Conservation (phyloP, 495 filamentous ascomycete genomes). For the Penicillium simplicissimum region DNA sequence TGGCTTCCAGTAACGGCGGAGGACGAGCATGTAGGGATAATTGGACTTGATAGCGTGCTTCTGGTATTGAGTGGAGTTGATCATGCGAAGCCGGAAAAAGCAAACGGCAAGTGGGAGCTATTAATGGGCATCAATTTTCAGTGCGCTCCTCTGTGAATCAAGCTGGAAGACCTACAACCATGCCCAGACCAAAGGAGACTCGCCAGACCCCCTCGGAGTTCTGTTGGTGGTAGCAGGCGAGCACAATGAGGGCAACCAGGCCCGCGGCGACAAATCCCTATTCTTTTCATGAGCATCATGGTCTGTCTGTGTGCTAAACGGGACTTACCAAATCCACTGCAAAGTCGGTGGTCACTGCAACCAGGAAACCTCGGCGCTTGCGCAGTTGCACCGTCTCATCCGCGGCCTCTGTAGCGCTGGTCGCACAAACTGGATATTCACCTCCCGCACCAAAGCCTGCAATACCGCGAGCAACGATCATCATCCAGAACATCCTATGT, state of each 20-base stretch:
- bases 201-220: constrained; percentile 35
- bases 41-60: constrained; percentile 39
- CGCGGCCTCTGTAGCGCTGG: constrained; percentile 47
- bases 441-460: constrained; percentile 54
- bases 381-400: constrained; percentile 39
- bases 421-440: constrained; percentile 49
- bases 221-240: constrained; percentile 30
- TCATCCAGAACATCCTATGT: constrained; percentile 53
- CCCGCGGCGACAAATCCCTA: constrained; percentile 36
- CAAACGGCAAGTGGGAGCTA: constrained; percentile 37
- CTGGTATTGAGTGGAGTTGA: constrained; percentile 38
- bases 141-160: too few species aligned
- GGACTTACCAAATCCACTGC: constrained; percentile 33
- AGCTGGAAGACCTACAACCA: constrained; percentile 29
- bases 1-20: constrained; percentile 42
- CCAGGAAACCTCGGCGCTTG: constrained; percentile 32
- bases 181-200: constrained; percentile 36
- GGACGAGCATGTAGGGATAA: constrained; percentile 37
- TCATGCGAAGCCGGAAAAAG: constrained; percentile 42
- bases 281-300: not conserved
- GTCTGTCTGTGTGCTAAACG: not conserved
- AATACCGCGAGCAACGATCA: constrained; percentile 53
- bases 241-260: constrained; percentile 34
- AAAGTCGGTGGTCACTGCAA: constrained; percentile 36
- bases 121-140: too few species aligned